These are phyloP conservation scores for Prunus yedoensis DNA, from an alignment of 331 rosid species.

Conservation along the genomic window DNA sequence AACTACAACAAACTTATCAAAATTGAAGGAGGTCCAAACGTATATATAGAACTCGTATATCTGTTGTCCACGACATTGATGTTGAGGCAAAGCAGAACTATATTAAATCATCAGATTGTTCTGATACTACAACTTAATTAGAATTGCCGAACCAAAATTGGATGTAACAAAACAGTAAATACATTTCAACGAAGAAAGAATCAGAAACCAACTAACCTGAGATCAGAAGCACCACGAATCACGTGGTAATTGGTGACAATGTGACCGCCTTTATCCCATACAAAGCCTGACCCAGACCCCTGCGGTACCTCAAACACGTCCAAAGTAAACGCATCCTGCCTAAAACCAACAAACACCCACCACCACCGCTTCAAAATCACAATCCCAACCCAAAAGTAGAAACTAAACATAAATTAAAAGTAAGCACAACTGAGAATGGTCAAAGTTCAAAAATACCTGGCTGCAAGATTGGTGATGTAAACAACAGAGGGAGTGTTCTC, in stretches of 20 bases:
- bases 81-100: neutral
- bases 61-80: neutral
- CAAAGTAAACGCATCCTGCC: conserved; percentile 95
- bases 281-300: conserved; percentile 95
- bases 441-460: conserved; percentile 36
- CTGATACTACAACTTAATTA: neutral
- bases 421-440: neutral
- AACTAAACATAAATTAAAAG: neutral
- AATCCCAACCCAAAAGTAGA: neutral
- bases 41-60: neutral
- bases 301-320: conserved; percentile 94
- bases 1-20: neutral
- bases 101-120: neutral
- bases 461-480: conserved; percentile 89
- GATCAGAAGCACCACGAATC: conserved; percentile 98
- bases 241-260: conserved; percentile 95
- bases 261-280: conserved; percentile 83
- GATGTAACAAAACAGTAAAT: neutral
- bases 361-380: conserved; percentile 12
- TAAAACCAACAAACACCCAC: conserved; percentile 23
- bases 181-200: conserved; percentile 11
- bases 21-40: neutral
- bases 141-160: neutral
- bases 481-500: conserved; percentile 97
- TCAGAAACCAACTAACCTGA: conserved; percentile 49